Conservation (phyloP, 805 yeast species). For the Maudiozyma saulgeensis region DNA sequence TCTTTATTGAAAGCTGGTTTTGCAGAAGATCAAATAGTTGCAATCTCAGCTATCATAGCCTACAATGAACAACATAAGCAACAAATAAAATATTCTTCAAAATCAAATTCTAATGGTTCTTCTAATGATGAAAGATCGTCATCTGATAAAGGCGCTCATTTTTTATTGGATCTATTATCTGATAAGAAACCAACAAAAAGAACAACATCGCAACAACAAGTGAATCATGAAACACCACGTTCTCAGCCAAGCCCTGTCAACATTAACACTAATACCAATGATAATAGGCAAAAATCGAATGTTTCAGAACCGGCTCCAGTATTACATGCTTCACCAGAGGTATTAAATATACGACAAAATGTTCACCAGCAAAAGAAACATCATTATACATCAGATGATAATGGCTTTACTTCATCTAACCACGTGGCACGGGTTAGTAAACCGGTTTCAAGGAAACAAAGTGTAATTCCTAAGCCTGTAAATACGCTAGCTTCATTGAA, state of each 20-base stretch:
- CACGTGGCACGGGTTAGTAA: too few species aligned
- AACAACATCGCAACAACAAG: neutral
- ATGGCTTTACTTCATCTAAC: too few species aligned
- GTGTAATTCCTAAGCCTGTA: too few species aligned
- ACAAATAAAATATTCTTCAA: neutral
- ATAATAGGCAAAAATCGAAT: neutral
- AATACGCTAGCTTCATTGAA: too few species aligned
- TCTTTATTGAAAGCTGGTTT: slow-evolving; percentile 60
- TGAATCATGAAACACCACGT: neutral
- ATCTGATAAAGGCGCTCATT: neutral
- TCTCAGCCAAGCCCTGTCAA: neutral
- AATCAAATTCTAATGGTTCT: neutral
- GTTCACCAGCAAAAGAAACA: too few species aligned
- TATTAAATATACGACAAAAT: neutral
- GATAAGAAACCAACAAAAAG: slow-evolving; percentile 1
- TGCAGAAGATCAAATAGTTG: slow-evolving; percentile 59
- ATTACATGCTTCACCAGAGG: neutral
- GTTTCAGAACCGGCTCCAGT: neutral
- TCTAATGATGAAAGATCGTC: neutral
- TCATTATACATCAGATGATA: too few species aligned
- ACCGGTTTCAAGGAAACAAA: too few species aligned
- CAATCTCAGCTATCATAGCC: slow-evolving; percentile 63
- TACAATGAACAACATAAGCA: slow-evolving; percentile 43
- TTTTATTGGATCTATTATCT: slow-evolving; percentile 1
- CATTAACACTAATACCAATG: neutral